Evolutionary conservation across 2,329 filamentous ascomycete genomes (phyloP).

Genomic region (Botrytis deweyae): DNA sequence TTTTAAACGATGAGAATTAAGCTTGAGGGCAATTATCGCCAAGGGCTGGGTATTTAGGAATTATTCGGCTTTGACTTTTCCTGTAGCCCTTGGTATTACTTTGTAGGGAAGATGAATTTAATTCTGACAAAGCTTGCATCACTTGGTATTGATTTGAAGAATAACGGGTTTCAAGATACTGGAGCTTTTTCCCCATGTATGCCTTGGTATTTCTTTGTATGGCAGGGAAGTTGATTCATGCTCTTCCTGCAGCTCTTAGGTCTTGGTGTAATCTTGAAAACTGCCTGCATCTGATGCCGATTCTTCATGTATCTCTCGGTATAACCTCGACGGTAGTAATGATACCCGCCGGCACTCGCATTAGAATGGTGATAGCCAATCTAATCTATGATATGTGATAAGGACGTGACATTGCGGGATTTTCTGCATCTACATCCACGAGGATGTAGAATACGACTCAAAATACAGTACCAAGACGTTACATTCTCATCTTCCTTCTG

Average conservation of each 20-base stretch:
- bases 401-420: conserved; percentile 18
- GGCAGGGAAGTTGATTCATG: background rate
- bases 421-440: conserved; percentile 18
- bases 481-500: conserved; percentile 1
- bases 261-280: conserved; percentile 8
- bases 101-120: background rate
- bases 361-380: background rate
- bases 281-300: background rate
- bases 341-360: background rate
- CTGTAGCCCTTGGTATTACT: conserved; percentile 15
- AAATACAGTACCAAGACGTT: conserved; percentile 14
- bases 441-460: conserved; percentile 6
- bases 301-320: conserved; percentile 5
- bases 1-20: background rate
- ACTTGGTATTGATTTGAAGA: conserved; percentile 10
- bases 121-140: background rate
- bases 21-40: conserved; percentile 12
- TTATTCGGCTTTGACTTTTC: conserved; percentile 5
- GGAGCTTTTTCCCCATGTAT: background rate
- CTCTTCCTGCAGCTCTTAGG: conserved; percentile 8
- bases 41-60: conserved; percentile 17
- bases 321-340: background rate
- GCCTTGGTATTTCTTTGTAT: conserved; percentile 3
- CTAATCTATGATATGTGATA: conserved; percentile 12
- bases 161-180: background rate